Conservation (phyloP, 352 stramenopile species). For the Salisapilia sapeloensis region DNA sequence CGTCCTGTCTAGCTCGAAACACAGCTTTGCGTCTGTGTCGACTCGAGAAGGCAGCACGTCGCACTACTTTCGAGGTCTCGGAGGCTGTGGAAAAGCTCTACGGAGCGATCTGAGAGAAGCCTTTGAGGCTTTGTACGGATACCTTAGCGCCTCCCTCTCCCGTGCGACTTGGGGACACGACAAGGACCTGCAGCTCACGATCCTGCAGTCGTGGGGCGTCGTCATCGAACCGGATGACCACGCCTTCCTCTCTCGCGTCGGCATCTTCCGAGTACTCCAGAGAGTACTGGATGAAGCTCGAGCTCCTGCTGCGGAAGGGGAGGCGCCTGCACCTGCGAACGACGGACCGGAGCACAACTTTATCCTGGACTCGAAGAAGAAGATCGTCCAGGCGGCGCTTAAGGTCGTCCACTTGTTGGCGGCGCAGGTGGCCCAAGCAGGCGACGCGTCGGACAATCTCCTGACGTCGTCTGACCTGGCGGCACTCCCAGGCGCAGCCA, state of each 20-base stretch:
- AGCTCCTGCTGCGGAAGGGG: conserved; percentile 1
- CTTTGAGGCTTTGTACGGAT: conserved; percentile 75
- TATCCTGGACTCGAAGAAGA: conserved; percentile 31
- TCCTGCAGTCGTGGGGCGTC: conserved; percentile 73
- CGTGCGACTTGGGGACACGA: conserved; percentile 74
- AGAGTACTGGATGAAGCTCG: conserved; percentile 79
- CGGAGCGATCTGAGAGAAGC: conserved; percentile 57
- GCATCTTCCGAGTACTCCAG: conserved; percentile 80
- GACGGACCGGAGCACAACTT: conserved; percentile 29
- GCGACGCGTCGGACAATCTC: conserved; percentile 40
- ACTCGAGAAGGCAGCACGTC: conserved; percentile 4
- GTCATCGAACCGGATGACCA: conserved; percentile 81
- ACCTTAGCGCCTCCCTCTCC: conserved; percentile 57
- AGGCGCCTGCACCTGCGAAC: conserved; percentile 5
- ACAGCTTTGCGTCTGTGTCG: conserved; percentile 8
- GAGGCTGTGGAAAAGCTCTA: conserved; percentile 66
- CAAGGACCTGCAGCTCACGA: conserved; percentile 60
- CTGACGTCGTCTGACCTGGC: conserved; percentile 30
- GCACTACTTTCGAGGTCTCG: conserved; percentile 57
- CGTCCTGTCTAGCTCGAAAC: conserved; percentile 4
- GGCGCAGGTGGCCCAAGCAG: conserved; percentile 72
- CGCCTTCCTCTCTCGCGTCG: conserved; percentile 77
- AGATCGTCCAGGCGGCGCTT: conserved; percentile 72
- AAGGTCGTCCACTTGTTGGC: conserved; percentile 79
- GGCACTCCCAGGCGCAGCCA: conserved; percentile 17